These are phyloP conservation scores for Xylaria telfairii DNA, from an alignment of 495 filamentous ascomycete species.

Conservation along the genomic window DNA sequence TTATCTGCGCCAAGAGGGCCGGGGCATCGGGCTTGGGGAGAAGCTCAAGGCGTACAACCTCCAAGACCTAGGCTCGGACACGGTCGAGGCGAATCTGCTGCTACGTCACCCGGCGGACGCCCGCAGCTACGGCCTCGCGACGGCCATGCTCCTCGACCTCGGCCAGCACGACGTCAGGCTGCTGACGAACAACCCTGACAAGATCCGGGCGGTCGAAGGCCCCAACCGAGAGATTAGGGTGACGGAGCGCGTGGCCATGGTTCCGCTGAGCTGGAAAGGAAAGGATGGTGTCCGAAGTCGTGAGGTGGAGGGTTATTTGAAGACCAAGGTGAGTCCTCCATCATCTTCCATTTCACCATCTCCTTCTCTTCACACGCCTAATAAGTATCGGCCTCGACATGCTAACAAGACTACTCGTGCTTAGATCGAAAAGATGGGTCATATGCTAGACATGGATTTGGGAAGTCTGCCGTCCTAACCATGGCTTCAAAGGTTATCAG, in stretches of 20 bases:
- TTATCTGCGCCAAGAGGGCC: constrained; percentile 93
- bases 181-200: constrained; percentile 98
- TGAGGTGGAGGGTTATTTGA: constrained; percentile 91
- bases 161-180: constrained; percentile 78
- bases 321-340: constrained; percentile 75
- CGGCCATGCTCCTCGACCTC: constrained; percentile 89
- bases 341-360: not conserved
- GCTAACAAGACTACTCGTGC: constrained; percentile 13
- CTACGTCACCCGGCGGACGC: constrained; percentile 94
- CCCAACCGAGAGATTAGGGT: constrained; percentile 86
- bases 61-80: constrained; percentile 93
- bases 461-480: constrained; percentile 21
- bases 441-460: constrained; percentile 57
- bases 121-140: constrained; percentile 90
- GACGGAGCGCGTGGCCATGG: constrained; percentile 90
- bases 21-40: constrained; percentile 91
- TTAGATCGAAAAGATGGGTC: constrained; percentile 74
- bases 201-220: constrained; percentile 92
- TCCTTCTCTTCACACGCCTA: not conserved
- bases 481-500: not conserved
- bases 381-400: not conserved
- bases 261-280: constrained; percentile 92
- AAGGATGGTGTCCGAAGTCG: constrained; percentile 81
- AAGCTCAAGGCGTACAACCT: constrained; percentile 98
- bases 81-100: constrained; percentile 92